Conservation (phyloP, 2,329 filamentous ascomycete species). For the Clonostachys byssicola region DNA sequence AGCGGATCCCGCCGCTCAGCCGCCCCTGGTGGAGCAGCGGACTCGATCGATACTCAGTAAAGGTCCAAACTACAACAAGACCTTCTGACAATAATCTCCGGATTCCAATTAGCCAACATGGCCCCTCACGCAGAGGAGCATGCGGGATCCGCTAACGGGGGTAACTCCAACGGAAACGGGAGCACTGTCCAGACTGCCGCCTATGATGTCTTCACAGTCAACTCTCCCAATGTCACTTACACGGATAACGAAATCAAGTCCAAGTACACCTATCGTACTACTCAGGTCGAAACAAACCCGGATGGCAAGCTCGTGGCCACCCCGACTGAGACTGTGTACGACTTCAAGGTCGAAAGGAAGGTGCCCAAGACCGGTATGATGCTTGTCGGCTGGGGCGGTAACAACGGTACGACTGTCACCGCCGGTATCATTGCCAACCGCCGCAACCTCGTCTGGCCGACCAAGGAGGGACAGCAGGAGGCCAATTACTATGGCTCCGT, state of each 20-base stretch:
- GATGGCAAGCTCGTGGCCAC: slow-evolving; percentile 77
- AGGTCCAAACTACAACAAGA: slow-evolving; percentile 25
- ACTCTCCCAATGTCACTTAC: slow-evolving; percentile 90
- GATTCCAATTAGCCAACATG: slow-evolving; percentile 49
- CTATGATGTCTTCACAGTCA: slow-evolving; percentile 74
- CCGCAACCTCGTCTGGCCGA: slow-evolving; percentile 83
- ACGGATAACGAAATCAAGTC: slow-evolving; percentile 83
- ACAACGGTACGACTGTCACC: slow-evolving; percentile 96
- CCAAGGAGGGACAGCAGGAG: slow-evolving; percentile 77
- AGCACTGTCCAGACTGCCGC: slow-evolving; percentile 32
- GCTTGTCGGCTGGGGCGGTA: slow-evolving; percentile 96
- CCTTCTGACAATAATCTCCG: too few relatives aligned
- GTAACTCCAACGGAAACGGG: slow-evolving; percentile 37
- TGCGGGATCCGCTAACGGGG: slow-evolving; percentile 55
- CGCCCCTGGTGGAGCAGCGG: slow-evolving; percentile 77
- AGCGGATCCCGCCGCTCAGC: slow-evolving; percentile 93
- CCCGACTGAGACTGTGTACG: slow-evolving; percentile 85
- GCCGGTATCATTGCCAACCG: slow-evolving; percentile 97
- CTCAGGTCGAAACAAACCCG: slow-evolving; percentile 66
- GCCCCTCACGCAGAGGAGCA: slow-evolving; percentile 78
- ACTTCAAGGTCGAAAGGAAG: slow-evolving; percentile 96
- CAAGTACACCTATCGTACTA: slow-evolving; percentile 96
- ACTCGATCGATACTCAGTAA: slow-evolving; percentile 57
- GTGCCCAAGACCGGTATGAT: slow-evolving; percentile 93
- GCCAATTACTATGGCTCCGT: slow-evolving; percentile 99